These are phyloP conservation scores for Corylus avellana DNA, from an alignment of 306 rosid species.

Conservation along the genomic window DNA sequence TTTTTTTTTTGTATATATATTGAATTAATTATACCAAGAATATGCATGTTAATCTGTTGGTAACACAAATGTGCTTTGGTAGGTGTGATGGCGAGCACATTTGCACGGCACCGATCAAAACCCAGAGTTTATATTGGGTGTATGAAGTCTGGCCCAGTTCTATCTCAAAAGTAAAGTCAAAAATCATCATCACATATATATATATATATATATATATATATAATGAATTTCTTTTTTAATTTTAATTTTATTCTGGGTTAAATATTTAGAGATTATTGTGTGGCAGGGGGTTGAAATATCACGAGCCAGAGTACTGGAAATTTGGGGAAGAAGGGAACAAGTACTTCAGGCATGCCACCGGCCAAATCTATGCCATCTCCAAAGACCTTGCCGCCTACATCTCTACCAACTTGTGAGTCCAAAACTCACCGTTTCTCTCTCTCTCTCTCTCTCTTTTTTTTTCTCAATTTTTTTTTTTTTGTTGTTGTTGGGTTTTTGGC, in stretches of 20 bases:
- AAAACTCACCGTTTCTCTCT: not conserved
- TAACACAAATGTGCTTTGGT: slow-evolving; percentile 4
- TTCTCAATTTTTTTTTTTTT: not conserved
- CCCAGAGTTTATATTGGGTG: slow-evolving; percentile 88
- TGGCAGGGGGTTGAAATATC: slow-evolving; percentile 78
- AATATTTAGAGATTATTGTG: not conserved
- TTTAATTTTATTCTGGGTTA: too few species aligned
- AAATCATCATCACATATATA: not conserved
- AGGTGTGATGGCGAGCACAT: slow-evolving; percentile 57
- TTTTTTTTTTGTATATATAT: too few species aligned
- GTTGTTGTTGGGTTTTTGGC: not conserved
- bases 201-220: too few species aligned
- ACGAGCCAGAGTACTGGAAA: slow-evolving; percentile 89
- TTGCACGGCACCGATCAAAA: slow-evolving; percentile 57
- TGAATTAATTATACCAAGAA: not conserved
- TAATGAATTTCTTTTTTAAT: too few species aligned
- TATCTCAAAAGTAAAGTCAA: slow-evolving; percentile 61
- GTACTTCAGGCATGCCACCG: slow-evolving; percentile 95
- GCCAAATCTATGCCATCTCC: slow-evolving; percentile 90
- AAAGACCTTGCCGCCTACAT: slow-evolving; percentile 85
- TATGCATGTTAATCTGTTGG: not conserved
- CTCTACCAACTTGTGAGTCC: slow-evolving; percentile 57
- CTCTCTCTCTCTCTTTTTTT: not conserved
- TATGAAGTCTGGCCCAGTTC: slow-evolving; percentile 98
- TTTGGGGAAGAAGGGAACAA: slow-evolving; percentile 95